Evolutionary conservation across 2,329 filamentous ascomycete genomes (phyloP).

Genomic region (Sphaerulina populicola): DNA sequence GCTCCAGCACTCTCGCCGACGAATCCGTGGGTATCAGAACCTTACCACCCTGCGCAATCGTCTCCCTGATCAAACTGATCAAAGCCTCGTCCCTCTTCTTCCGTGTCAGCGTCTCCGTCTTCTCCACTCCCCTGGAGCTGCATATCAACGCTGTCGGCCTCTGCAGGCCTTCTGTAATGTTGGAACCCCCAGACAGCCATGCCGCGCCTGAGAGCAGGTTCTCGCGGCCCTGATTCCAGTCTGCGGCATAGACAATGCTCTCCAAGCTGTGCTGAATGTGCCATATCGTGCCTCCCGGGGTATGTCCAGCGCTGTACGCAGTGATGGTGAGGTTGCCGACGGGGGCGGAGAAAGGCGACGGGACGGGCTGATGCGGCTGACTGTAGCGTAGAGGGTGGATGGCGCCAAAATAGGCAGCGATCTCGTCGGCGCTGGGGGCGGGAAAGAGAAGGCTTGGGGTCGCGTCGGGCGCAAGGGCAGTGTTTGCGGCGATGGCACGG

Average conservation of each 20-base stretch:
- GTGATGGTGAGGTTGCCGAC: conserved; percentile 89
- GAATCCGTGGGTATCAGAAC: conserved; percentile 92
- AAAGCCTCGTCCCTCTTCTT: conserved; percentile 79
- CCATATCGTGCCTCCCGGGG: conserved; percentile 95
- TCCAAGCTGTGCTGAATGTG: conserved; percentile 95
- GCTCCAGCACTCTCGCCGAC: conserved; percentile 83
- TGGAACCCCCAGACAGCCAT: conserved; percentile 81
- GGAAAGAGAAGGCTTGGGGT: conserved; percentile 52
- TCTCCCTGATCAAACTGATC: conserved; percentile 69
- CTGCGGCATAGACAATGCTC: conserved; percentile 92
- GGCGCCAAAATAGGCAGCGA: conserved; percentile 80
- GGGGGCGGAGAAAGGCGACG: conserved; percentile 79
- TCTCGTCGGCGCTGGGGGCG: conserved; percentile 77
- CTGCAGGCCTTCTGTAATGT: conserved; percentile 86
- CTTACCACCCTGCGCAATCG: conserved; percentile 73
- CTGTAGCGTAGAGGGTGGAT: conserved; percentile 94
- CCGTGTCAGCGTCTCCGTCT: conserved; percentile 54
- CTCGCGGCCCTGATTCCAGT: conserved; percentile 97
- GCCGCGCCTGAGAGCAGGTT: conserved; percentile 89
- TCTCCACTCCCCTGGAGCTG: conserved; percentile 72
- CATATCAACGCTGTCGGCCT: conserved; percentile 92
- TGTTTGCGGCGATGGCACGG: conserved; percentile 46
- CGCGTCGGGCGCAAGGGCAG: conserved; percentile 31
- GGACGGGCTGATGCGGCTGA: conserved; percentile 82
- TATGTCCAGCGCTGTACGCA: conserved; percentile 93